Conservation (phyloP, 495 filamentous ascomycete species). For the Annulohypoxylon moriforme region DNA sequence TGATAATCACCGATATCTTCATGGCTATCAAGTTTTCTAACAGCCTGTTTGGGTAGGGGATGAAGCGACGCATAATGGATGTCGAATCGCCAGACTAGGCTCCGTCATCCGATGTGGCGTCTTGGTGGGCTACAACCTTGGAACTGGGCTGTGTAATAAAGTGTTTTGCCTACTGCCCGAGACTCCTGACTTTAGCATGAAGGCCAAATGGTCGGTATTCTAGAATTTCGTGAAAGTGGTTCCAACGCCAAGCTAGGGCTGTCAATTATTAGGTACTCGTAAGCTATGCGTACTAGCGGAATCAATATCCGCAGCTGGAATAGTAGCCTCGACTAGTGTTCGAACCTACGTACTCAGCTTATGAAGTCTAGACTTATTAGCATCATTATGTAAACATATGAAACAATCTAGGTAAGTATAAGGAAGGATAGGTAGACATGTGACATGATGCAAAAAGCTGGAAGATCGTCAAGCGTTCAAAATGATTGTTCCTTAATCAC, state of each 20-base stretch:
- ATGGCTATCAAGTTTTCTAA: conserved; percentile 2
- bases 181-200: not conserved
- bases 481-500: not conserved
- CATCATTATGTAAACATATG: not conserved
- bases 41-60: conserved; percentile 1
- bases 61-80: not conserved
- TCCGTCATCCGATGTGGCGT: conserved; percentile 9
- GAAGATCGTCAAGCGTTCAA: not conserved
- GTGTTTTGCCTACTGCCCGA: not conserved
- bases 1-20: conserved; percentile 19
- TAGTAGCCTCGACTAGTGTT: conserved; percentile 19
- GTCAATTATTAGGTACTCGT: not conserved
- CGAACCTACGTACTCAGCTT: not conserved
- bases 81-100: not conserved
- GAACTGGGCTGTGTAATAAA: not conserved
- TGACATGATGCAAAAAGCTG: not conserved
- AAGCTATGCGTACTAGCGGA: conserved; percentile 36
- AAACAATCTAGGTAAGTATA: not conserved
- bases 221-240: conserved; percentile 11
- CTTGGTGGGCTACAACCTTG: not conserved
- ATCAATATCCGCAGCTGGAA: conserved; percentile 35
- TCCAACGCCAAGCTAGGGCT: conserved; percentile 10
- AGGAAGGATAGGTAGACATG: not conserved
- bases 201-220: not conserved
- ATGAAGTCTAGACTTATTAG: conserved; percentile 18